These are phyloP conservation scores for Coemansia sp. DNA, from an alignment of 192 early-diverging fungal genomes.

Conservation along the genomic window DNA sequence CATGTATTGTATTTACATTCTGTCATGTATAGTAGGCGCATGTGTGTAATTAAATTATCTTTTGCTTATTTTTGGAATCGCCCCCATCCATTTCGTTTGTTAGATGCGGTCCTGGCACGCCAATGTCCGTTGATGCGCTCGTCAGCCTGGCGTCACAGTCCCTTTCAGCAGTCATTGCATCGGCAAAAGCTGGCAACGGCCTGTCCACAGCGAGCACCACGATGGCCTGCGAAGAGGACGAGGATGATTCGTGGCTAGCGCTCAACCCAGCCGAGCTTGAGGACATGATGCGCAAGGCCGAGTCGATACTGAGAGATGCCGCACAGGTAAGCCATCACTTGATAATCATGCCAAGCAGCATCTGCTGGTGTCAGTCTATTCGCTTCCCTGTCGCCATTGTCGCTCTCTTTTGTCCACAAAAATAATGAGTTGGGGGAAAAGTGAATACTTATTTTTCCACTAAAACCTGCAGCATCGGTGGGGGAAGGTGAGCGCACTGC, in stretches of 20 bases:
- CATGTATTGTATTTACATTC: not conserved
- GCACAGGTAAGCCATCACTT: conserved; percentile 27
- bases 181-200: not conserved
- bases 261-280: conserved; percentile 44
- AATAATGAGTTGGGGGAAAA: not conserved
- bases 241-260: conserved; percentile 52
- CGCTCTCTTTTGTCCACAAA: not conserved
- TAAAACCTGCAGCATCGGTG: not conserved
- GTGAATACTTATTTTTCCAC: conserved; percentile 1
- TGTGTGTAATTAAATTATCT: not conserved
- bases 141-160: conserved; percentile 10
- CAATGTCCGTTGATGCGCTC: conserved; percentile 18
- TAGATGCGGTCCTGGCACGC: conserved; percentile 20
- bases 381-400: not conserved
- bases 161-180: conserved; percentile 8
- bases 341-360: not conserved
- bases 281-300: conserved; percentile 46
- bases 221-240: conserved; percentile 19
- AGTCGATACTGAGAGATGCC: conserved; percentile 30
- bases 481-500: not conserved
- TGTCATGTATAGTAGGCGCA: not conserved
- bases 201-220: not conserved
- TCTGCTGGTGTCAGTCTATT: not conserved
- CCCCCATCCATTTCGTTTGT: conserved; percentile 2
- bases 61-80: conserved; percentile 5